These are phyloP conservation scores for Calonectria leucothoes DNA, from an alignment of 2,329 filamentous ascomycete genomes.

Conservation along the genomic window DNA sequence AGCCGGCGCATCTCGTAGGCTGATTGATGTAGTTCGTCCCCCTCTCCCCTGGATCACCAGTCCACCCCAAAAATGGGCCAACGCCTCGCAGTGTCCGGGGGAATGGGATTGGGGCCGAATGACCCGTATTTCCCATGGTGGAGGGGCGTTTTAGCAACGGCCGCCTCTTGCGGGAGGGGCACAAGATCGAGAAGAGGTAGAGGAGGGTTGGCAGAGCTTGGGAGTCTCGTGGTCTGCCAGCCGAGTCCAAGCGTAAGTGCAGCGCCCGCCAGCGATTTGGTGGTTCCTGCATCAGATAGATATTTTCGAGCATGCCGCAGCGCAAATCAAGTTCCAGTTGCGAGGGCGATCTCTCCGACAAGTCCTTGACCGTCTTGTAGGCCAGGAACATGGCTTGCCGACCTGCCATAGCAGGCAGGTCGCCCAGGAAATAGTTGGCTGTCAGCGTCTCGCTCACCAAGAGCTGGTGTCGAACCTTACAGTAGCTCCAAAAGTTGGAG, in stretches of 20 bases:
- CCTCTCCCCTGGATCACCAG: constrained; percentile 13
- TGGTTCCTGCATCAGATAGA: constrained; percentile 13
- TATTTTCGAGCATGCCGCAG: neutral
- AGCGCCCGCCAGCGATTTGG: neutral
- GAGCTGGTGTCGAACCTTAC: constrained; percentile 26
- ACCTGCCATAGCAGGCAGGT: neutral
- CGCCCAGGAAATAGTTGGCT: neutral
- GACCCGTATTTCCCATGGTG: constrained; percentile 8
- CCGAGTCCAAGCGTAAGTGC: neutral
- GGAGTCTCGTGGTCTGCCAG: neutral
- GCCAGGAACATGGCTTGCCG: neutral
- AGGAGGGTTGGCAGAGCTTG: neutral
- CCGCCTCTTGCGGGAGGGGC: constrained; percentile 13
- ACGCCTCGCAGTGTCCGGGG: constrained; percentile 16
- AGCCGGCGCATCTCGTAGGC: constrained; percentile 9
- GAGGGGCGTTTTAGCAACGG: neutral
- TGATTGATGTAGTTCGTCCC: neutral
- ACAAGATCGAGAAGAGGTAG: neutral
- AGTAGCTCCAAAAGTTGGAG: constrained; percentile 16
- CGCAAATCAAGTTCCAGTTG: neutral
- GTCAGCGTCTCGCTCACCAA: neutral
- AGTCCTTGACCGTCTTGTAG: neutral
- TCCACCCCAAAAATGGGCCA: neutral
- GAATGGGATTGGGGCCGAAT: constrained; percentile 19
- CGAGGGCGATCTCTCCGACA: constrained; percentile 1